Percentiles rank a stretch among this genome's conserved stretches.
Evolutionary conservation across 176 grass and related monocot species (phyloP).

Genomic region (Carex littledalei): DNA sequence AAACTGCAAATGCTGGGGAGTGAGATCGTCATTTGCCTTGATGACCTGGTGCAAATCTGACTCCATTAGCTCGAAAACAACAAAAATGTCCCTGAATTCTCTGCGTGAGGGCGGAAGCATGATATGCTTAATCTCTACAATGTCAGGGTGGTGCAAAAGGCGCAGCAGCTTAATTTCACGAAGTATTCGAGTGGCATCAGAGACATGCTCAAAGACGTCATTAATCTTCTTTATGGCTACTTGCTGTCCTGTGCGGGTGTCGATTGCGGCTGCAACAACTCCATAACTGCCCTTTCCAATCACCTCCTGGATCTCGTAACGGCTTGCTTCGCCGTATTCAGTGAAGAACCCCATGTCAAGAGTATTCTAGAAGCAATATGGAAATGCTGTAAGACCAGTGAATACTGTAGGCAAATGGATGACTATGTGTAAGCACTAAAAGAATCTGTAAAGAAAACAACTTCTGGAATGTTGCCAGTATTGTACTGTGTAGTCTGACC

Average conservation of each 20-base stretch:
- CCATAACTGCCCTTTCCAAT: slow-evolving; percentile 85
- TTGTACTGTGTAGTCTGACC: not conserved
- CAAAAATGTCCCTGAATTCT: slow-evolving; percentile 81
- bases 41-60: slow-evolving; percentile 76
- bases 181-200: slow-evolving; percentile 61
- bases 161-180: slow-evolving; percentile 83
- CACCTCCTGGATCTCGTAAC: slow-evolving; percentile 64
- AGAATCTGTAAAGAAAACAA: not conserved
- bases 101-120: slow-evolving; percentile 71
- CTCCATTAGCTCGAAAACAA: slow-evolving; percentile 93
- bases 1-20: slow-evolving; percentile 62
- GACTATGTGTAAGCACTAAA: not conserved
- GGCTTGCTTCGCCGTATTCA: slow-evolving; percentile 70
- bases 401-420: not conserved
- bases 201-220: slow-evolving; percentile 64
- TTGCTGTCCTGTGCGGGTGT: slow-evolving; percentile 56
- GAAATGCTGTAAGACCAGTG: not conserved
- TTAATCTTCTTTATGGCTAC: slow-evolving; percentile 93
- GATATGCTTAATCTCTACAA: slow-evolving; percentile 79
- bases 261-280: slow-evolving; percentile 68
- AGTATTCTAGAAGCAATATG: slow-evolving; percentile 25
- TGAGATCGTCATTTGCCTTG: slow-evolving; percentile 66
- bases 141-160: slow-evolving; percentile 60
- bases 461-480: not conserved
- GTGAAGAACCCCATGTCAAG: slow-evolving; percentile 78